A percentile compares a stretch with the other conserved stretches of the same genome.
phyloP scores from a whole-genome alignment of 2,329 filamentous ascomycete species.

The Dothideomycetes sp. region DNA sequence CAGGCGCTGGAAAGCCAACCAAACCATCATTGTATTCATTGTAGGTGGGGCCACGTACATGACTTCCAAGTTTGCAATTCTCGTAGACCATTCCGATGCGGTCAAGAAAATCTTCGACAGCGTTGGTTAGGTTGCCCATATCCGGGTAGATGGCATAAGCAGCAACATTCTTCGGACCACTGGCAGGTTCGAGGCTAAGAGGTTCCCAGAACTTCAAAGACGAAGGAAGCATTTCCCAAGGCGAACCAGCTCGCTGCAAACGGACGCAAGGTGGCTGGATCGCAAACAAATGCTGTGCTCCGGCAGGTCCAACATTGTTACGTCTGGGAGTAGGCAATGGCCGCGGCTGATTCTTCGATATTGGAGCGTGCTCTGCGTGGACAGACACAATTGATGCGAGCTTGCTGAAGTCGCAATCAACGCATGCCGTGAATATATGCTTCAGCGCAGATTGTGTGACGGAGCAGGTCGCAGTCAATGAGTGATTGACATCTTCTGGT shows the following conservation, averaged over 20 bases:
- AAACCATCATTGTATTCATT: constrained; percentile 2
- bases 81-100: constrained; percentile 64
- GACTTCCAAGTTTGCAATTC: constrained; percentile 58
- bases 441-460: constrained; percentile 6
- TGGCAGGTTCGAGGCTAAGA: constrained; percentile 60
- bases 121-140: constrained; percentile 48
- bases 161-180: constrained; percentile 59
- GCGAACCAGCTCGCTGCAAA: constrained; percentile 57
- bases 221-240: constrained; percentile 62
- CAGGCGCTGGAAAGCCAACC: neutral
- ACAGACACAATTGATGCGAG: constrained; percentile 17
- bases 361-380: constrained; percentile 4
- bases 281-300: constrained; percentile 36
- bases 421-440: constrained; percentile 10
- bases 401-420: constrained; percentile 15
- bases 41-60: constrained; percentile 34
- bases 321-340: constrained; percentile 13
- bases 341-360: constrained; percentile 17
- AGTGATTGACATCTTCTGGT: neutral
- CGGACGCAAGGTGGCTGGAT: constrained; percentile 62
- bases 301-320: constrained; percentile 16
- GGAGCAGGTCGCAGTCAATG: neutral
- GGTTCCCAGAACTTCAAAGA: constrained; percentile 74
- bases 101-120: constrained; percentile 53
- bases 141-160: constrained; percentile 61